These are phyloP conservation scores for Vanilla planifolia DNA, from an alignment of 106 monocot genomes.

Conservation along the genomic window DNA sequence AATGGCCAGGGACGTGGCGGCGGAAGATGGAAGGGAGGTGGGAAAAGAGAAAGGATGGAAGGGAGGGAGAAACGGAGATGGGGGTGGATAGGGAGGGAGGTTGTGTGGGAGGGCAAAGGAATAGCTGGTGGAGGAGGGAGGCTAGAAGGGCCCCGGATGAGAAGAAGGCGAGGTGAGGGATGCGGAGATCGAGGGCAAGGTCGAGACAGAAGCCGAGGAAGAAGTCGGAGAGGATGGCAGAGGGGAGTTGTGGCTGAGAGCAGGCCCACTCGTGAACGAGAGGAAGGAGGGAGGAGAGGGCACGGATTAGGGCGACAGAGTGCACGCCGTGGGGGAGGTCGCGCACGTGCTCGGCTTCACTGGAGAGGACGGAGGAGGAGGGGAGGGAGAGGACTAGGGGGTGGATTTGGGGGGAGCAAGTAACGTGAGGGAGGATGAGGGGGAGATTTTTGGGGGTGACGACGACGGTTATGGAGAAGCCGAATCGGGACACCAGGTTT, in stretches of 20 bases:
- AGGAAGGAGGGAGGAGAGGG: constrained; percentile 20
- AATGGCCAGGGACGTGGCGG: too few species aligned
- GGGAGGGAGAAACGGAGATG: too few species aligned
- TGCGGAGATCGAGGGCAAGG: constrained; percentile 23
- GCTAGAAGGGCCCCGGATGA: constrained; percentile 20
- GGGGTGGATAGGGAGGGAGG: too few species aligned
- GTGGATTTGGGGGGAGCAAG: neutral
- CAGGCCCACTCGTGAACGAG: constrained; percentile 11
- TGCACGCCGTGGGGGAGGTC: constrained; percentile 14
- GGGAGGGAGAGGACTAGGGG: constrained; percentile 2
- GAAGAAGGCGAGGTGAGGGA: constrained; percentile 30
- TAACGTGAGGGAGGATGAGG: constrained; percentile 15
- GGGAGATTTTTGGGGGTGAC: constrained; percentile 29
- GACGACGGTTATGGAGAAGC: constrained; percentile 11
- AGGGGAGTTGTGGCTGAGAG: constrained; percentile 11
- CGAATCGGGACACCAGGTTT: constrained; percentile 10
- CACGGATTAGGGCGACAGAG: constrained; percentile 7
- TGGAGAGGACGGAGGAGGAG: neutral
- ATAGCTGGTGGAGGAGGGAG: constrained; percentile 14
- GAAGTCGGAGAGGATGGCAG: constrained; percentile 35
- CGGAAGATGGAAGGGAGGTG: too few species aligned
- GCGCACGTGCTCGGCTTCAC: constrained; percentile 19
- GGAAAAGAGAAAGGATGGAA: too few species aligned
- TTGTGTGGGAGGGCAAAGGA: too few species aligned
- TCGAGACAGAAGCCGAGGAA: constrained; percentile 32